Evolutionary conservation across 768 basidiomycete species (phyloP), one percentile per base, ranked within the genome.

Genomic region (Astraeus odoratus): DNA sequence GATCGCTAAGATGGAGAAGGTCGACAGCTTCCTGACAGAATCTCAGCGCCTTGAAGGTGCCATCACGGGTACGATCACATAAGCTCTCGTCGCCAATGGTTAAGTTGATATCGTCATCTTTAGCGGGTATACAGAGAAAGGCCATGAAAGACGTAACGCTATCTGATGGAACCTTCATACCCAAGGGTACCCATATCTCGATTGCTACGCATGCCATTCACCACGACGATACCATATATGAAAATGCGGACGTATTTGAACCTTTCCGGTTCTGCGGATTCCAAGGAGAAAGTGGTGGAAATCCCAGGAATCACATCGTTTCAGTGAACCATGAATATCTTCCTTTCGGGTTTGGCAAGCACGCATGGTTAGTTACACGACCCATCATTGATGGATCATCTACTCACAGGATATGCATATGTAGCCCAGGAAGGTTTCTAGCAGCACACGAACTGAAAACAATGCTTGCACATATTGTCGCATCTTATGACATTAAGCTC

Each of bases 1-100:
- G n/a, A 19, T 69, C 19, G 50, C 33, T 13, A 58, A 61, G 29
- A 60, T 67, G 58, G 60, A 51, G 52, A 67, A 65, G 47, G 34
- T 71, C 6, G 70, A 73, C 41, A 72, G 67, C 44, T 71, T 74
- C 42, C 31, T 73, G 31, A 66, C 57, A 40, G 70, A 70, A 38
- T 55, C 59, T 4, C 56, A 60, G 30, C 64, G 69, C 1, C 44
- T 61, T 5, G 52, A 65, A 7, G 67, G 66, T 12, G 27, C 12
- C 6, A 7, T 12, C 6, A 6, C 27, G 7, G 6, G 27, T 29
- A 12, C 27, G 27, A 6, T 29, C 27, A 29, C 27, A 29, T 12
- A 7, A 29, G 7, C 12, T 7, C 12, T 12, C 12, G 6, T 29
- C 7, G 12, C 12, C 12, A 29, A 7, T 29, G 6, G 6, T 12